phyloP scores from a whole-genome alignment of 1,284 basidiomycete species.

The Marasmius sp. region DNA sequence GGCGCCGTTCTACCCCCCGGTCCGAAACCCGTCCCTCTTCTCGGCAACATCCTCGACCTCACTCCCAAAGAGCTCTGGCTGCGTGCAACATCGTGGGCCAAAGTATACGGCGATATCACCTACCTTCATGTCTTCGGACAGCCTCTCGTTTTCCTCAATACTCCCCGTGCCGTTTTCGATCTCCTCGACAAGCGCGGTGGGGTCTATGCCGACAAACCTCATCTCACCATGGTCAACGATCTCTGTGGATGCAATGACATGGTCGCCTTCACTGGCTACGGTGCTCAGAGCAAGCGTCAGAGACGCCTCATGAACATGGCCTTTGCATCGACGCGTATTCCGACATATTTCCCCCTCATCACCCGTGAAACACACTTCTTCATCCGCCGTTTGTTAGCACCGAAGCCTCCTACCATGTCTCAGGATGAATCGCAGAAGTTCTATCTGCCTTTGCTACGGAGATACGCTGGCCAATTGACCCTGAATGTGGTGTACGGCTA shows the following conservation, averaged over 20 bases:
- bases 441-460: constrained; percentile 24
- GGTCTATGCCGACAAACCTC: constrained; percentile 72
- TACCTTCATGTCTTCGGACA: constrained; percentile 69
- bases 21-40: constrained; percentile 59
- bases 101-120: constrained; percentile 52
- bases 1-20: constrained; percentile 54
- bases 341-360: constrained; percentile 58
- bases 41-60: constrained; percentile 64
- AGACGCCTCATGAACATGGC: constrained; percentile 65
- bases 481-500: constrained; percentile 68
- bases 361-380: constrained; percentile 51
- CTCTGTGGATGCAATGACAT: constrained; percentile 73
- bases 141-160: constrained; percentile 65
- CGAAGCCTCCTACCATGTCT: constrained; percentile 38
- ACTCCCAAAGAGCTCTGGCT: constrained; percentile 59
- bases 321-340: constrained; percentile 50
- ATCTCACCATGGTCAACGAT: constrained; percentile 63
- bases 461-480: constrained; percentile 62
- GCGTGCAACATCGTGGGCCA: constrained; percentile 46
- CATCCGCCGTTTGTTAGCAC: constrained; percentile 46
- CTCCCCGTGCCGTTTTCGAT: constrained; percentile 54
- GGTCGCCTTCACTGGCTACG: constrained; percentile 70
- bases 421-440: constrained; percentile 16
- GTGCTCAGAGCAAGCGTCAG: constrained; percentile 61
- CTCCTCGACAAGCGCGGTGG: constrained; percentile 66